Percentiles rank a stretch among this genome's conserved stretches.
phyloP scores from a whole-genome alignment of 1,139 yeast species.

The Candida tunisiensis region DNA sequence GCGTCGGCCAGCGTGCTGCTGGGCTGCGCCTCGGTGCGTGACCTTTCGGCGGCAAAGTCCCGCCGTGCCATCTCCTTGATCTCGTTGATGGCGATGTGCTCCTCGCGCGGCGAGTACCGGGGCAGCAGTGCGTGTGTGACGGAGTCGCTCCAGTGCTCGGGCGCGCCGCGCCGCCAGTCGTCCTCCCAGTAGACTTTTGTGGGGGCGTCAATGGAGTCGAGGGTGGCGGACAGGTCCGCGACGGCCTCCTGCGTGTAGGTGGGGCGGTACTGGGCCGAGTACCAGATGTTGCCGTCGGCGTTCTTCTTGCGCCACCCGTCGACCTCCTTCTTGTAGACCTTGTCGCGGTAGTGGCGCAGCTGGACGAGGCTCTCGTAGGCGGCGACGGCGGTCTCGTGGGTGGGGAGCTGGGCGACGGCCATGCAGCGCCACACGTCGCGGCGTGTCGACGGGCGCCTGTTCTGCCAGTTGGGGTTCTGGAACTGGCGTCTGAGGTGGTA shows the following conservation, averaged over 20 bases:
- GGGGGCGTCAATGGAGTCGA: constrained; percentile 28
- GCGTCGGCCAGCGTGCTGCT: too few species aligned
- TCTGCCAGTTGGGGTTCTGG: constrained; percentile 83
- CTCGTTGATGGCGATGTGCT: constrained; percentile 39
- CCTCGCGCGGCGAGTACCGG: constrained; percentile 45
- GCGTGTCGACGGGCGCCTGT: constrained; percentile 58
- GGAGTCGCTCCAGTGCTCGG: constrained; percentile 39
- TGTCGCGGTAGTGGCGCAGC: constrained; percentile 58
- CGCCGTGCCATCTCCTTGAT: too few species aligned
- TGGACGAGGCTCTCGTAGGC: constrained; percentile 63
- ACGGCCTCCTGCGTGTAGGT: constrained; percentile 85
- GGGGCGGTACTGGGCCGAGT: constrained; percentile 73
- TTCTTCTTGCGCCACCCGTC: constrained; percentile 54
- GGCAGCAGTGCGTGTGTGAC: constrained; percentile 48
- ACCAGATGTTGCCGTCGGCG: constrained; percentile 69
- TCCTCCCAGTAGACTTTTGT: constrained; percentile 62
- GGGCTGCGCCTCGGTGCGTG: too few species aligned
- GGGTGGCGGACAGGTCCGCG: constrained; percentile 65
- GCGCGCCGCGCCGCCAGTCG: constrained; percentile 74
- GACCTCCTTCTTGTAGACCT: constrained; percentile 39
- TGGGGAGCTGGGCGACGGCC: constrained; percentile 64
- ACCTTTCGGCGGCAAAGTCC: too few species aligned
- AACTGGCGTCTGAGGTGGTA: constrained; percentile 46
- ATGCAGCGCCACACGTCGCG: constrained; percentile 82
- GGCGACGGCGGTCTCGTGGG: constrained; percentile 50